Evolutionary conservation across 1,139 yeast species (phyloP).

Genomic region (Diutina siamensis): DNA sequence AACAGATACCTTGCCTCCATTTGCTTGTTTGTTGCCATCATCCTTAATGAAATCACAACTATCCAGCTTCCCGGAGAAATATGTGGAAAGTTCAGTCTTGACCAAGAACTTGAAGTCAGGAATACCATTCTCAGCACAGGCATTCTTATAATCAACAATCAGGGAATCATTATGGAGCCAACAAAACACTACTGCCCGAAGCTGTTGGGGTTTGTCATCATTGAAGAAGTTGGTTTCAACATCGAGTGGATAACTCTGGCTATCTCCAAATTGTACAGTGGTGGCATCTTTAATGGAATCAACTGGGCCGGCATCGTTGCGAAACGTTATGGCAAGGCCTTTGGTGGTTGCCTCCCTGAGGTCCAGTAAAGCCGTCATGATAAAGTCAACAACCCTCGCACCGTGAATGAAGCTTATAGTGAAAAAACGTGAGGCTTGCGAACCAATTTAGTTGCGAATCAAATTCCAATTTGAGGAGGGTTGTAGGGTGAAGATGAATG

Average conservation of each 20-base stretch:
- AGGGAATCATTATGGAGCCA: slow-evolving; percentile 69
- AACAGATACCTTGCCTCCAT: slow-evolving; percentile 1
- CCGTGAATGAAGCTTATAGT: no score
- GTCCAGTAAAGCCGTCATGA: slow-evolving; percentile 1
- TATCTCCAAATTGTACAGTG: slow-evolving; percentile 20
- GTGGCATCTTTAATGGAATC: slow-evolving; percentile 24
- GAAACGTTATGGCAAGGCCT: neutral
- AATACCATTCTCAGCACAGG: slow-evolving; percentile 54
- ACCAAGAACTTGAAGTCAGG: slow-evolving; percentile 74
- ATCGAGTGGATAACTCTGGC: slow-evolving; percentile 22
- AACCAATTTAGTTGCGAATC: no score
- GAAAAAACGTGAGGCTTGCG: neutral
- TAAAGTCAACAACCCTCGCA: no score
- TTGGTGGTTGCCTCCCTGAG: neutral
- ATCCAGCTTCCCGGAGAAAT: slow-evolving; percentile 62
- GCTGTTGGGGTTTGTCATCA: slow-evolving; percentile 38
- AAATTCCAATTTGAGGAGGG: no score
- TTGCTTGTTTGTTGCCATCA: slow-evolving; percentile 8
- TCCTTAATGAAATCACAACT: slow-evolving; percentile 39
- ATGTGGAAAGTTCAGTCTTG: slow-evolving; percentile 71
- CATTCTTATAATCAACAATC: slow-evolving; percentile 73
- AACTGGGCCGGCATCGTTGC: neutral
- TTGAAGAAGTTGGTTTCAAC: slow-evolving; percentile 45
- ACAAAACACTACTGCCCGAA: slow-evolving; percentile 63
- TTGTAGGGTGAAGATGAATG: no score